Conservation (phyloP, 345 rosid species). For the Salix koriyanagi region DNA sequence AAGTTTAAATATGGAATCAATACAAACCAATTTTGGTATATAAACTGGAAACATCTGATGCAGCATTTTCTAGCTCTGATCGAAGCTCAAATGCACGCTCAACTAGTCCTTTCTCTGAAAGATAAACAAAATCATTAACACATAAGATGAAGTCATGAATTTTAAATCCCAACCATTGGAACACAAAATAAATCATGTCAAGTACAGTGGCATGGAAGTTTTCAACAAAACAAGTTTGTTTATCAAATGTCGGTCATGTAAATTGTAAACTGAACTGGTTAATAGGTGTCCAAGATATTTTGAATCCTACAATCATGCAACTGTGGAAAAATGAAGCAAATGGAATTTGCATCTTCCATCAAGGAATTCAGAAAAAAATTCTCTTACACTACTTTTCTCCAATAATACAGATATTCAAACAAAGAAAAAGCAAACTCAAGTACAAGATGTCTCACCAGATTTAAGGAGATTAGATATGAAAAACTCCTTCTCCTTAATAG, state of each 20-base stretch:
- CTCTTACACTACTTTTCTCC: background rate
- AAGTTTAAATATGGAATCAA: slow-evolving; percentile 9
- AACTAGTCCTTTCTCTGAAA: slow-evolving; percentile 74
- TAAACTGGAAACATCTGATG: slow-evolving; percentile 80
- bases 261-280: background rate
- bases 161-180: background rate
- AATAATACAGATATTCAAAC: background rate
- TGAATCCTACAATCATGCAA: background rate
- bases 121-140: background rate
- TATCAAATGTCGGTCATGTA: background rate
- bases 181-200: background rate
- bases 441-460: slow-evolving; percentile 48
- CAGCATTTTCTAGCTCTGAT: slow-evolving; percentile 76
- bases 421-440: background rate
- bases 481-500: slow-evolving; percentile 87
- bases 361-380: background rate
- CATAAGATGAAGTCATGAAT: background rate
- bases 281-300: background rate
- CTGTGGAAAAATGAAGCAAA: background rate
- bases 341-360: background rate
- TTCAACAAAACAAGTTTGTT: background rate
- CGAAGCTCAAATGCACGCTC: slow-evolving; percentile 85
- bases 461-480: slow-evolving; percentile 80
- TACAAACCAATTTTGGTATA: slow-evolving; percentile 79
- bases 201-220: background rate